phyloP scores from a whole-genome alignment of 768 basidiomycete genomes.

The Mycena leptocephala region DNA sequence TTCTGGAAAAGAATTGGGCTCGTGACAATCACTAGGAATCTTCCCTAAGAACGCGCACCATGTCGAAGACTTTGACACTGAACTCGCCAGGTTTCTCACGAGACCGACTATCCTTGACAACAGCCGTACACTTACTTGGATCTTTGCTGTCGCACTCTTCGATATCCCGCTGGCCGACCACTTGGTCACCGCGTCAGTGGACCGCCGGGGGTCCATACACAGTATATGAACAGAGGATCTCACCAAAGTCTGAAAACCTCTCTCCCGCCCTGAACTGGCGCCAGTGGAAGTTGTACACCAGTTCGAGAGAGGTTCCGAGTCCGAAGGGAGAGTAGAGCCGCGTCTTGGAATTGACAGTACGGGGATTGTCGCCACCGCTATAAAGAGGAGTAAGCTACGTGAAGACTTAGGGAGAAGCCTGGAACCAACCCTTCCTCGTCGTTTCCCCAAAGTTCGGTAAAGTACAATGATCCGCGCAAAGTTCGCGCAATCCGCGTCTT shows the following conservation, averaged over 20 bases:
- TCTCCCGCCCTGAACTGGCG: slow-evolving; percentile 19
- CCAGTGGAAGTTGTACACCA: slow-evolving; percentile 33
- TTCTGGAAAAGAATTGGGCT: slow-evolving; percentile 14
- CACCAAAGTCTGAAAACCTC: slow-evolving; percentile 21
- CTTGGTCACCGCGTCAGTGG: slow-evolving; percentile 9
- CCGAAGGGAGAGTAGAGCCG: slow-evolving; percentile 33
- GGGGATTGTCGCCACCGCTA: slow-evolving; percentile 31
- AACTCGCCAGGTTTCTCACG: slow-evolving; percentile 29
- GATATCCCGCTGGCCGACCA: slow-evolving; percentile 18
- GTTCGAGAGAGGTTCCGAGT: slow-evolving; percentile 29
- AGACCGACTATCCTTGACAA: slow-evolving; percentile 24
- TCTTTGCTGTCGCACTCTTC: slow-evolving; percentile 24
- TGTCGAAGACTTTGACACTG: slow-evolving; percentile 29
- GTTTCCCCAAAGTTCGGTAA: slow-evolving; percentile 32
- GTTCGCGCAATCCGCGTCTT: slow-evolving; percentile 25
- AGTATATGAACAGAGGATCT: not conserved
- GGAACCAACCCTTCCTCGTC: slow-evolving; percentile 33
- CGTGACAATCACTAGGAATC: not conserved
- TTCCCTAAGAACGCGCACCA: slow-evolving; percentile 17
- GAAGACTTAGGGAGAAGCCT: not conserved
- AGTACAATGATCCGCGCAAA: slow-evolving; percentile 31
- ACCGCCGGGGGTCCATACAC: slow-evolving; percentile 8
- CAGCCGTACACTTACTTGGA: slow-evolving; percentile 17
- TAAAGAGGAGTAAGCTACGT: not conserved
- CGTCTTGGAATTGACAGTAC: slow-evolving; percentile 33